A percentile compares a stretch with the other conserved stretches of the same genome.
Conservation (phyloP, 1,284 basidiomycete genomes). For the Trametes versicolor region DNA sequence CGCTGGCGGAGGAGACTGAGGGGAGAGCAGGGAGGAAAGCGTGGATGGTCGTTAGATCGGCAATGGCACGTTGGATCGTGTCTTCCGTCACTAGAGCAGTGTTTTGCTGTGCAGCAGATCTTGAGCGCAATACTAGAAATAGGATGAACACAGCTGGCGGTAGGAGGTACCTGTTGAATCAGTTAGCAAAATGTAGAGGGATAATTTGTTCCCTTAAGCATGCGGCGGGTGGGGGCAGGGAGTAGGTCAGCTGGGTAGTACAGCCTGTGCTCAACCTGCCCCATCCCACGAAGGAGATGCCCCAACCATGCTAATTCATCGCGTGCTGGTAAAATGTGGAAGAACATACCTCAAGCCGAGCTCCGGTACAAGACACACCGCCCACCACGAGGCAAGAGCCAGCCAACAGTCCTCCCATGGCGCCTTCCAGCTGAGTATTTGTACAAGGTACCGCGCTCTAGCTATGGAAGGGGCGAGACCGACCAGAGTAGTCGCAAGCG, state of each 20-base stretch:
- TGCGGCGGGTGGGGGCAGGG: not conserved
- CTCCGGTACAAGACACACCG: slow-evolving; percentile 71
- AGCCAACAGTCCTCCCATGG: slow-evolving; percentile 76
- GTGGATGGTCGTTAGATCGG: slow-evolving; percentile 66
- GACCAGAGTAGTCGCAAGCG: slow-evolving; percentile 66
- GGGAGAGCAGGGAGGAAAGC: slow-evolving; percentile 54
- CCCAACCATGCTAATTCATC: too few relatives aligned
- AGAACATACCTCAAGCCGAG: slow-evolving; percentile 62
- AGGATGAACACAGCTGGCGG: slow-evolving; percentile 52
- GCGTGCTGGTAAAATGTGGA: not conserved
- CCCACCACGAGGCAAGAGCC: slow-evolving; percentile 79
- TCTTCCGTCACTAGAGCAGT: slow-evolving; percentile 64
- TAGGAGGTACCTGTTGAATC: slow-evolving; percentile 51
- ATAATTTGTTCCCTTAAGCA: too few relatives aligned
- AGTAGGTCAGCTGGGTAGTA: not conserved
- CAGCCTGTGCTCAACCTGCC: not conserved
- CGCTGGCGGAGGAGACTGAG: slow-evolving; percentile 28
- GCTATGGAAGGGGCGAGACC: slow-evolving; percentile 67
- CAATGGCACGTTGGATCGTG: slow-evolving; percentile 63
- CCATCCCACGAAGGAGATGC: too few relatives aligned
- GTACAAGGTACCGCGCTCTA: slow-evolving; percentile 54
- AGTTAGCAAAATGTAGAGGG: not conserved
- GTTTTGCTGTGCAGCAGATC: slow-evolving; percentile 35
- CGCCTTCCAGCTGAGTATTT: slow-evolving; percentile 72
- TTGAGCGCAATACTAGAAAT: slow-evolving; percentile 46